Base-by-base conservation (phyloP, 73 alveolate species). In the Symbiodinium natans region DNA sequence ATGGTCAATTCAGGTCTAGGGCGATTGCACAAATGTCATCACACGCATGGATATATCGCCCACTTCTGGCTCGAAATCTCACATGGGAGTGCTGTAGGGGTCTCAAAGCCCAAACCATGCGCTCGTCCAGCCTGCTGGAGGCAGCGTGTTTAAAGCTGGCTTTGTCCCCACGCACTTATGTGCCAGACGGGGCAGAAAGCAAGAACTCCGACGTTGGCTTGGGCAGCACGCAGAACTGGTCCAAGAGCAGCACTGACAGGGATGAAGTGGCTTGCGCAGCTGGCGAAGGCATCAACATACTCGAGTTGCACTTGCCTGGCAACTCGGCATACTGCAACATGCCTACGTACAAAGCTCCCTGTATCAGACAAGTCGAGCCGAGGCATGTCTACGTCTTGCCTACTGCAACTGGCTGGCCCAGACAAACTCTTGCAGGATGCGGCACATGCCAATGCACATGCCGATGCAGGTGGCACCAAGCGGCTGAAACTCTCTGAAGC, bases 61-160 rank as follows among this genome's bases (percentile, higher is more conserved):
- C 4, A 23, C 19, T 29, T 73, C 27, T 31, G 83, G 46, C 46
- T 36, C n/a, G n/a, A 36, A 31, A 48, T 77, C 52, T 36, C 48
- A 29, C 54, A 77, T 13, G 21, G 3, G 41, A 31, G 40, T 13
- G 19, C 36, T 63, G 33, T 63, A 19, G 27, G 25, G 59, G 59
- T 27, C 80, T 5, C 4, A 9, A 23, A 63, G 80, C 31, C n/a
- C n/a, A n/a, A n/a, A n/a, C n/a, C n/a, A 63, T 63, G 80, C 9
- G 27, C 27, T 23, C 80, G 33, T n/a, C 19, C 80, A 63, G 40
- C 80, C 80, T 88, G 27, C 59, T 86, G 94, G 59, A 40, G 43
- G 86, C 85, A 39, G 95, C 95, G 23, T 88, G 63, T 43, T 39
- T 39, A 27, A 46, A 88, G 73, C 71, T 88, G 85, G 95, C 95